Base-by-base conservation (phyloP, 257 asterid species). In the Jacaranda mimosifolia region DNA sequence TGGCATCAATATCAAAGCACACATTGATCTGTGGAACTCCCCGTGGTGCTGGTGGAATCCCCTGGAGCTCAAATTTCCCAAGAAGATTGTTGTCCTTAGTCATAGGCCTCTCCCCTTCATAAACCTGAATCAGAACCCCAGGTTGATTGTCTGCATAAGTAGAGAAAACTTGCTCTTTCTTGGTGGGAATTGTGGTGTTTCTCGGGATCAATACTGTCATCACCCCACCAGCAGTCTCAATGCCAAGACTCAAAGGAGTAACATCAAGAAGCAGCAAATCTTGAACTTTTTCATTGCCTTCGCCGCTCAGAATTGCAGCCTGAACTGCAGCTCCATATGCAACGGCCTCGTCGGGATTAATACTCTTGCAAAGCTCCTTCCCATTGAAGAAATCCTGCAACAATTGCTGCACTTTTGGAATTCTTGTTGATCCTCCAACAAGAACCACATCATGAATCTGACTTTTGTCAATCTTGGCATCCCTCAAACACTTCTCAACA, bases 251-350 rank as follows among this genome's bases (percentile, higher is more conserved):
- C 15, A 89, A 84, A 39, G 89, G 91, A 3, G 88, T 83, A 63
- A 86, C 90, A 69, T 89, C 92, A 6, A 89, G 88, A 0, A 85
- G 90, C 11, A 85, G 63, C 68, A 89, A 65, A 19, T 89, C 89
- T 77, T 89, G 91, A 56, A 89, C 90, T 42, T 82, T 87, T 55
- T 82, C 72, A 14, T 85, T 77, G 5, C 86, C 87, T 73, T 89
- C 90, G 12, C 94, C 94, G 18, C 80, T 69, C 38, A 89, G 56
- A 49, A 86, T 89, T 8, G 90, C 91, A 17, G 91, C 91, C 76
- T 89, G 92, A 4, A 89, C 90, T 3, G 92, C 89, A 1, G 92
- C 91, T 3, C 92, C 92, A 35, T 89, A 87, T 2, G 89, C 92
- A 64, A 87, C 92, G 0, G 92, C 90, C 75, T 87, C 92, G 15